phyloP scores from a whole-genome alignment of 2,329 filamentous ascomycete species.

The Talaromyces marneffei region DNA sequence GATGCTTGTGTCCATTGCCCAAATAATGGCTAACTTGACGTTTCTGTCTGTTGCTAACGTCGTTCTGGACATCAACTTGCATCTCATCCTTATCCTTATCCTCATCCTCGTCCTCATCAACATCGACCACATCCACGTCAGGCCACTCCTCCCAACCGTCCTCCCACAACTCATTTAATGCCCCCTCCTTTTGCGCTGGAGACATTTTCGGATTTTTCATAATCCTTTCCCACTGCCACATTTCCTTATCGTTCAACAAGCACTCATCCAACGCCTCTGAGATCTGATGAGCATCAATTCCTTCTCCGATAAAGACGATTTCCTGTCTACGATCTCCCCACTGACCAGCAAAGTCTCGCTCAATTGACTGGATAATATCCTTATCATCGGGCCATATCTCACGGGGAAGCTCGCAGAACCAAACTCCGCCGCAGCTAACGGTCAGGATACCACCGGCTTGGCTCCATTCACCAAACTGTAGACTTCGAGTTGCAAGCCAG shows the following conservation, averaged over 20 bases:
- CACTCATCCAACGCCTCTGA: constrained; percentile 54
- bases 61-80: constrained; percentile 20
- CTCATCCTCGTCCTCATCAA: constrained; percentile 14
- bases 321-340: constrained; percentile 69
- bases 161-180: constrained; percentile 49
- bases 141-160: constrained; percentile 56
- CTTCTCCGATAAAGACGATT: constrained; percentile 67
- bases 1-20: constrained; percentile 20
- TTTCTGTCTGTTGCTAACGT: constrained; percentile 18
- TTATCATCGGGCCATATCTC: constrained; percentile 48
- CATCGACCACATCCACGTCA: constrained; percentile 38
- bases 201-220: constrained; percentile 42
- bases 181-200: constrained; percentile 41
- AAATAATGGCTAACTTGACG: constrained; percentile 28
- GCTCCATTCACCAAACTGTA: constrained; percentile 41
- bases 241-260: constrained; percentile 57
- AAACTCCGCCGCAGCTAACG: constrained; percentile 36
- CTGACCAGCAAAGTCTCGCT: constrained; percentile 45
- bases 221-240: constrained; percentile 48
- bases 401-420: constrained; percentile 55
- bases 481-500: constrained; percentile 40
- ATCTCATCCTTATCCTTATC: constrained; percentile 20
- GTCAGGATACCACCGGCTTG: constrained; percentile 43
- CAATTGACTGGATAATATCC: constrained; percentile 45
- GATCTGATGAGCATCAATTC: constrained; percentile 50